phyloP scores from a whole-genome alignment of 306 rosid species.

The Sindora glabra region DNA sequence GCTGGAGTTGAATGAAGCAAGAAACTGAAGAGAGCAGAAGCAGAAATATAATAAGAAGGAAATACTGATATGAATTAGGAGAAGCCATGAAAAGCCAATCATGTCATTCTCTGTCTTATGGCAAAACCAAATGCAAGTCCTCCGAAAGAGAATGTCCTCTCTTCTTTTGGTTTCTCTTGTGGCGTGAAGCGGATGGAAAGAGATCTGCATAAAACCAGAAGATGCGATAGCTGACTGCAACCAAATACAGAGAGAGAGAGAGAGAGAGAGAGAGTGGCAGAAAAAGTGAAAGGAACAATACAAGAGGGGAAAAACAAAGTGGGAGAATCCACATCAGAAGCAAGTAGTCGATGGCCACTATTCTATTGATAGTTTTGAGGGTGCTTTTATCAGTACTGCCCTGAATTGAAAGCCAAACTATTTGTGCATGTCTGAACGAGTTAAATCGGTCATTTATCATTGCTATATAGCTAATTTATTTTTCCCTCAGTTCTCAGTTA shows the following conservation, averaged over 20 bases:
- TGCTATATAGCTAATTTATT: conserved; percentile 17
- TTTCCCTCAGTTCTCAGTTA: not conserved
- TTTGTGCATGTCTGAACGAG: not conserved
- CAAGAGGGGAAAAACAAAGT: conserved; percentile 29
- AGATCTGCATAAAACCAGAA: conserved; percentile 13
- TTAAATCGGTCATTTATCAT: conserved; percentile 14
- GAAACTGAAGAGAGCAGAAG: conserved; percentile 26
- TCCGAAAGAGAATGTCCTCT: not conserved
- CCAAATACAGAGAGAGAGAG: conserved; percentile 11
- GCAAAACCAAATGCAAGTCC: not conserved
- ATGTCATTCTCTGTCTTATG: not conserved
- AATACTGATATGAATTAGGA: conserved; percentile 4
- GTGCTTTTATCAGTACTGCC: not conserved
- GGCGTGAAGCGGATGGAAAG: not conserved
- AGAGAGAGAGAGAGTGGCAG: conserved; percentile 18
- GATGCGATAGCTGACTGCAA: not conserved
- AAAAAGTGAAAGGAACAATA: conserved; percentile 48
- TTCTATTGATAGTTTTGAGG: conserved; percentile 4
- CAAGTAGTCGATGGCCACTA: conserved; percentile 1
- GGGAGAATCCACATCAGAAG: conserved; percentile 33
- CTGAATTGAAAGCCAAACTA: conserved; percentile 17
- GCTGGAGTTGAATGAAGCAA: conserved; percentile 12
- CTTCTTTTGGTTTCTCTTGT: not conserved
- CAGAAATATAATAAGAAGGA: conserved; percentile 16
- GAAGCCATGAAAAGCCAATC: conserved; percentile 21